These are phyloP conservation scores for Calocybe gangraenosa DNA, from an alignment of 768 basidiomycete species.

Conservation along the genomic window DNA sequence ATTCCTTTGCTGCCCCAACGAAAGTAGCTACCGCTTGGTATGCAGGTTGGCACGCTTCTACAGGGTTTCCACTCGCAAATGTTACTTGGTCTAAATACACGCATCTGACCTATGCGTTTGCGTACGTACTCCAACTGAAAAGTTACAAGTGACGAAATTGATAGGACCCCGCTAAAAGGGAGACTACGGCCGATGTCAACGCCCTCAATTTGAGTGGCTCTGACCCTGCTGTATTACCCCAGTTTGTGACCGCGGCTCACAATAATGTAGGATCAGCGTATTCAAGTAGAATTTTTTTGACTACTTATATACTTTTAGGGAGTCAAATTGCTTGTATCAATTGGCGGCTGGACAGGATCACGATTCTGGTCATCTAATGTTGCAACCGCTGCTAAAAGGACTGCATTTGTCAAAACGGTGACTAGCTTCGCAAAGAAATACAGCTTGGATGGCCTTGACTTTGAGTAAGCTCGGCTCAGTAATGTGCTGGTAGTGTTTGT, in stretches of 20 bases:
- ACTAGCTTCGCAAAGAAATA: slow-evolving; percentile 47
- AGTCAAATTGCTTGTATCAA: slow-evolving; percentile 53
- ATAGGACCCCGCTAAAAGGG: slow-evolving; percentile 18
- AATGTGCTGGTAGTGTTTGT: neutral
- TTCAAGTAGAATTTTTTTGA: neutral
- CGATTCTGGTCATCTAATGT: slow-evolving; percentile 60
- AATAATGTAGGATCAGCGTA: slow-evolving; percentile 28
- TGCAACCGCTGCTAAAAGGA: slow-evolving; percentile 53
- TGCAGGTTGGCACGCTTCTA: slow-evolving; percentile 58
- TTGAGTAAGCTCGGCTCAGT: slow-evolving; percentile 33
- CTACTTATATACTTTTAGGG: slow-evolving; percentile 36
- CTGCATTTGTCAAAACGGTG: slow-evolving; percentile 60
- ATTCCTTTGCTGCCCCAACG: slow-evolving; percentile 8
- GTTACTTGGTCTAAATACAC: slow-evolving; percentile 69
- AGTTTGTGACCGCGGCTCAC: slow-evolving; percentile 51
- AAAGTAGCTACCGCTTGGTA: slow-evolving; percentile 57
- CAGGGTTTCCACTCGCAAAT: slow-evolving; percentile 44
- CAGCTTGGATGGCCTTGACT: slow-evolving; percentile 55
- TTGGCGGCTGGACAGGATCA: slow-evolving; percentile 73
- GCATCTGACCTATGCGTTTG: slow-evolving; percentile 66
- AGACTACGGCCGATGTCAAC: slow-evolving; percentile 32
- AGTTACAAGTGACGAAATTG: neutral
- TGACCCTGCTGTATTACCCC: slow-evolving; percentile 44
- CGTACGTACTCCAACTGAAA: slow-evolving; percentile 36
- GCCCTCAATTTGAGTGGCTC: slow-evolving; percentile 37